phyloP scores from a whole-genome alignment of 768 basidiomycete species.

The Galerina marginata region DNA sequence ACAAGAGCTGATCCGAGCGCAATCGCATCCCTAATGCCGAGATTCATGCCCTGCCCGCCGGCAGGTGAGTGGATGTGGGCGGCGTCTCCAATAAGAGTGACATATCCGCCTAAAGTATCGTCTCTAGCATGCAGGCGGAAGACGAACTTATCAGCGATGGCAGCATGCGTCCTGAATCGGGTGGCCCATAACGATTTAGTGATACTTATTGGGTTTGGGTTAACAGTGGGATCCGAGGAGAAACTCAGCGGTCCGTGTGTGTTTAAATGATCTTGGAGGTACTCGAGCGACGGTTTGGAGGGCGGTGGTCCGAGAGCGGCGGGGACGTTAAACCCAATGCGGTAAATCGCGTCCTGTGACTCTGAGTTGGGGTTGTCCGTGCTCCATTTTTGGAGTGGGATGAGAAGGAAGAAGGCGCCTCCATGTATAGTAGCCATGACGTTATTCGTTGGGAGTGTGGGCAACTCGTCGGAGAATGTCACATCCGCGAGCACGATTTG shows the following conservation, averaged over 20 bases:
- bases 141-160: constrained; percentile 8
- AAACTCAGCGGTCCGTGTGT: background rate
- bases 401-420: background rate
- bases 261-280: constrained; percentile 2
- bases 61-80: constrained; percentile 11
- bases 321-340: constrained; percentile 2
- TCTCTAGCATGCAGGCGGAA: background rate
- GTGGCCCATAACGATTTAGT: constrained; percentile 3
- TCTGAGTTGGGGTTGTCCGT: background rate
- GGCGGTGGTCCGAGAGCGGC: background rate
- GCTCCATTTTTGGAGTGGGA: background rate
- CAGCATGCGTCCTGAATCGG: constrained; percentile 7
- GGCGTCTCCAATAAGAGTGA: constrained; percentile 5
- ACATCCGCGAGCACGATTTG: constrained; percentile 8
- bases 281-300: background rate
- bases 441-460: background rate
- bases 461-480: background rate
- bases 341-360: background rate
- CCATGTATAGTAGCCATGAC: background rate
- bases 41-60: constrained; percentile 12
- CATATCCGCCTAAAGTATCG: constrained; percentile 6
- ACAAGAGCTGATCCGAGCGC: background rate
- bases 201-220: constrained; percentile 1
- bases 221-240: background rate
- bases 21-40: constrained; percentile 7